Conservation (phyloP, 768 basidiomycete genomes). For the Russula brevipes region DNA sequence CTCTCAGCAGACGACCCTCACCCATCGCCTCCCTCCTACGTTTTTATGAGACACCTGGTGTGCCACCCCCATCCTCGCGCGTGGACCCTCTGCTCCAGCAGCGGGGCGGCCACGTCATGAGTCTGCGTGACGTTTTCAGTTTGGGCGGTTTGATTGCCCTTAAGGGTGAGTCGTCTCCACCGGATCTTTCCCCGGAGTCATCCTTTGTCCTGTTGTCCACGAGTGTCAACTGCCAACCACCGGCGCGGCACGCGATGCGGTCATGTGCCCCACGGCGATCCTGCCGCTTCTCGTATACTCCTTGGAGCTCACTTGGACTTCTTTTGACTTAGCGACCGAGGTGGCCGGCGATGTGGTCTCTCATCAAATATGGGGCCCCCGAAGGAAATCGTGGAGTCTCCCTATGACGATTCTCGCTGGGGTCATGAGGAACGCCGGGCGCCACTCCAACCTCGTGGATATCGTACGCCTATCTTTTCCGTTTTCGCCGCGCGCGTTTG, state of each 20-base stretch:
- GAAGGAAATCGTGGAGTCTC: constrained; percentile 87
- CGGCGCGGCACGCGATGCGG: constrained; percentile 4
- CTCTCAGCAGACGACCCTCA: constrained; percentile 2
- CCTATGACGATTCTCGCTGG: constrained; percentile 88
- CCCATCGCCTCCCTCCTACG: constrained; percentile 23
- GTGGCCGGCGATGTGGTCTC: constrained; percentile 64
- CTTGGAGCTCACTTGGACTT: constrained; percentile 35
- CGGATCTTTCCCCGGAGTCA: background rate
- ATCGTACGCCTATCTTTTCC: constrained; percentile 46
- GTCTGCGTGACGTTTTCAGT: constrained; percentile 68
- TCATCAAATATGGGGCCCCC: constrained; percentile 82
- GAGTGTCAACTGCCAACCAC: background rate
- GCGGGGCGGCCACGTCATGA: constrained; percentile 48
- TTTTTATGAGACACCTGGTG: constrained; percentile 62
- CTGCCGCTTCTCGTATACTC: background rate
- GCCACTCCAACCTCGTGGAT: constrained; percentile 78
- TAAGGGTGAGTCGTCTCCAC: constrained; percentile 15
- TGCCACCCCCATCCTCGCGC: constrained; percentile 68
- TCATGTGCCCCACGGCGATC: constrained; percentile 13
- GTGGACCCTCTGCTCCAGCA: constrained; percentile 63
- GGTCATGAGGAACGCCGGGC: constrained; percentile 77
- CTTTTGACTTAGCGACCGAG: constrained; percentile 35
- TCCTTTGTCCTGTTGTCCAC: background rate
- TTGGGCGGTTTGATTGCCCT: constrained; percentile 46
- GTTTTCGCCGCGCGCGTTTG: background rate